These are phyloP conservation scores for Coniochaeta pulveracea DNA, from an alignment of 2,329 filamentous ascomycete species.

Conservation along the genomic window DNA sequence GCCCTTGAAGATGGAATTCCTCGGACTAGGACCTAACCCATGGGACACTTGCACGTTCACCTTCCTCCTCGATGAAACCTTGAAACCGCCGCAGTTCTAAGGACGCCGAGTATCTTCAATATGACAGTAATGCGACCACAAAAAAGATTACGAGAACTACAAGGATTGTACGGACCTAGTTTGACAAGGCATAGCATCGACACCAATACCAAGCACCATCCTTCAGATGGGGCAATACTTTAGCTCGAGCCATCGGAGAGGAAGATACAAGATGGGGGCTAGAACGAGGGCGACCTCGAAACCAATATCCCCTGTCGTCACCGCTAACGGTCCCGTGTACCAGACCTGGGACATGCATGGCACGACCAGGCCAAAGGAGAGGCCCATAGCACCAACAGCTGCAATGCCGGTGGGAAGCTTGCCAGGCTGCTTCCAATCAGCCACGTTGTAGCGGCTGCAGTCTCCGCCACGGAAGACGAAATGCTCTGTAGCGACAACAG, in stretches of 20 bases:
- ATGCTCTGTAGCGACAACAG: not conserved
- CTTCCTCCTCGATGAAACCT: no score
- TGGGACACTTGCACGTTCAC: no score
- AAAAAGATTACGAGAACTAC: no score
- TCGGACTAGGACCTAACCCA: no score
- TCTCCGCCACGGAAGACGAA: conserved; percentile 13
- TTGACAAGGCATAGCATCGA: no score
- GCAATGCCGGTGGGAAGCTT: conserved; percentile 16
- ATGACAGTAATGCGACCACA: no score
- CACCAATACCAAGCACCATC: no score
- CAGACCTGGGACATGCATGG: conserved; percentile 30
- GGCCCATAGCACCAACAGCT: conserved; percentile 11
- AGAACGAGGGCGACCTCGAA: conserved; percentile 32
- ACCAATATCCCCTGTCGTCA: conserved; percentile 30
- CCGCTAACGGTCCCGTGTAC: conserved; percentile 30
- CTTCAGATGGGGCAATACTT: no score
- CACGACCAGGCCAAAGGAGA: conserved; percentile 19
- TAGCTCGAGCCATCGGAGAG: conserved; percentile 24
- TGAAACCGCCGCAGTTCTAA: no score
- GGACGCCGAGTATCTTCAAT: no score
- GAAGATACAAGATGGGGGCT: conserved; percentile 27
- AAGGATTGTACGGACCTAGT: no score
- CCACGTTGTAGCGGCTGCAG: conserved; percentile 11
- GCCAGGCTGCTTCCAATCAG: conserved; percentile 14
- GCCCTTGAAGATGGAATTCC: no score